These are phyloP conservation scores for Rhodotorula glutinis DNA, from an alignment of 1,284 basidiomycete genomes.

Conservation along the genomic window DNA sequence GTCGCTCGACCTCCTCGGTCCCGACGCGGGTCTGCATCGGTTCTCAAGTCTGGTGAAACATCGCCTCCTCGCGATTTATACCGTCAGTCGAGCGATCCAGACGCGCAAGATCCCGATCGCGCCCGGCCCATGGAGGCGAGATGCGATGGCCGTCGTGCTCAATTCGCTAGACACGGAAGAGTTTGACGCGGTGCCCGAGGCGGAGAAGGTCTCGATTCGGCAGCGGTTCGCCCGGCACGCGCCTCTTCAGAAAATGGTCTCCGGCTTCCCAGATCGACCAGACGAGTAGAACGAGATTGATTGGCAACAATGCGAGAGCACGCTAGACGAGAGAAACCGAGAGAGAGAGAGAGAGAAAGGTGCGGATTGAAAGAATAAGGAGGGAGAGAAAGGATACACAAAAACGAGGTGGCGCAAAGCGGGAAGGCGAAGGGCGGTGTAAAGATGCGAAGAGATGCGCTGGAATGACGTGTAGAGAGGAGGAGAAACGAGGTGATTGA, in stretches of 20 bases:
- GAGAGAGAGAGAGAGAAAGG: neutral
- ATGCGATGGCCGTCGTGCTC: neutral
- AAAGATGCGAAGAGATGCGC: neutral
- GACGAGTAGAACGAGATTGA: neutral
- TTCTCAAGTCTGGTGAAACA: neutral
- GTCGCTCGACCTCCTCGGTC: neutral
- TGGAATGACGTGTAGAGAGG: too few species aligned
- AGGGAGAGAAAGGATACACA: neutral
- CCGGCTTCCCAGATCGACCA: neutral
- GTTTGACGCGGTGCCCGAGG: neutral
- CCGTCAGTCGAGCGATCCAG: neutral
- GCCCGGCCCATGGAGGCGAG: neutral
- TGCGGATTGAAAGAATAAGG: neutral
- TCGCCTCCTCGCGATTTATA: neutral
- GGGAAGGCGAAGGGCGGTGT: neutral
- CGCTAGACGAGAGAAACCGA: neutral
- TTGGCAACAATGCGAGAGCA: slow-evolving; percentile 1
- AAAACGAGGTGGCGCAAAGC: neutral
- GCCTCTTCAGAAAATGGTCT: too few species aligned
- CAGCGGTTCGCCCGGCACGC: neutral
- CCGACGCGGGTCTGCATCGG: too few species aligned
- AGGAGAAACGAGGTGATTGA: too few species aligned
- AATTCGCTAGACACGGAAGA: neutral
- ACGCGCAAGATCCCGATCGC: neutral
- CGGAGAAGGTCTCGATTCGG: neutral